phyloP scores from a whole-genome alignment of 2,329 filamentous ascomycete species.

The Paraconiothyrium brasiliense region DNA sequence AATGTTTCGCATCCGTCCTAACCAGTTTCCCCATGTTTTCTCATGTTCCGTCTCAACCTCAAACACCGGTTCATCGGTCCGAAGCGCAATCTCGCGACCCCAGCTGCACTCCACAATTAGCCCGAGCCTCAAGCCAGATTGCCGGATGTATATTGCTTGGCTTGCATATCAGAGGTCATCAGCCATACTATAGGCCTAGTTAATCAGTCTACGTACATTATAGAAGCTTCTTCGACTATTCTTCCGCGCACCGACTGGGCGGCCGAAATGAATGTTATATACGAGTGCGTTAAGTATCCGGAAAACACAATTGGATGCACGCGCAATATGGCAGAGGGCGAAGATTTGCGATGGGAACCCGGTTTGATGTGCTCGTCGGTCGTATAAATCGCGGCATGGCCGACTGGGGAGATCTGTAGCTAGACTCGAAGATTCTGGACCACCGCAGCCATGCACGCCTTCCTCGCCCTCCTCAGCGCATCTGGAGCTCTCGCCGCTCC shows the following conservation, averaged over 20 bases:
- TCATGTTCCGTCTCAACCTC: background rate
- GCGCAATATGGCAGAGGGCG: conserved; percentile 20
- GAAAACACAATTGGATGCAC: conserved; percentile 16
- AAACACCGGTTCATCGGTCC: conserved; percentile 11
- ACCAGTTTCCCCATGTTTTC: background rate
- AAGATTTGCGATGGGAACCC: conserved; percentile 1
- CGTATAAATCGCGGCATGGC: conserved; percentile 26
- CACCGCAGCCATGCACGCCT: conserved; percentile 34
- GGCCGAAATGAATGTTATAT: conserved; percentile 24
- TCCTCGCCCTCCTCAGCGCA: conserved; percentile 33
- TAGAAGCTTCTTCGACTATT: conserved; percentile 33
- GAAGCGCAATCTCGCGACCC: conserved; percentile 2
- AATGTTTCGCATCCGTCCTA: background rate
- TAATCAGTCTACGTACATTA: conserved; percentile 20
- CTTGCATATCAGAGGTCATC: conserved; percentile 4
- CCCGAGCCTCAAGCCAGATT: conserved; percentile 12
- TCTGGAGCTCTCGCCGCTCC: conserved; percentile 39
- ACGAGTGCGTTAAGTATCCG: conserved; percentile 27
- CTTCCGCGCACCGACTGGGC: conserved; percentile 30
- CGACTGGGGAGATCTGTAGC: background rate
- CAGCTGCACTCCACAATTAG: conserved; percentile 10
- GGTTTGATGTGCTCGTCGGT: background rate
- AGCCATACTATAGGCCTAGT: conserved; percentile 6
- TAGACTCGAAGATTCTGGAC: background rate
- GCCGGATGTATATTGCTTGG: conserved; percentile 5